Percentiles rank a stretch among this genome's conserved stretches.
These are phyloP conservation scores for Simplicillium aogashimaense DNA, from an alignment of 2,329 filamentous ascomycete genomes.

Conservation along the genomic window DNA sequence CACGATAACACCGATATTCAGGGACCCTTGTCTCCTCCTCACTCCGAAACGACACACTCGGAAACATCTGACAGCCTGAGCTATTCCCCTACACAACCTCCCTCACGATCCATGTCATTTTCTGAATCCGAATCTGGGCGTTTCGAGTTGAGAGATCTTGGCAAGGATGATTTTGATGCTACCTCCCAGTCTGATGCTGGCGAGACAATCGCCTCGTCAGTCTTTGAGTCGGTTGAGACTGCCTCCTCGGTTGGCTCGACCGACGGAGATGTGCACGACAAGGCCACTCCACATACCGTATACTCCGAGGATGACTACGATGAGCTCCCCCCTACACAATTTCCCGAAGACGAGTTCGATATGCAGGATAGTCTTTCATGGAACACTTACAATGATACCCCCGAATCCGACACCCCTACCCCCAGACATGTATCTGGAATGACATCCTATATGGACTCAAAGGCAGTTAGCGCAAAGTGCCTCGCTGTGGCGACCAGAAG, in stretches of 20 bases:
- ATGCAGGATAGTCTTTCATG: slow-evolving; percentile 12
- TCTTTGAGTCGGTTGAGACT: slow-evolving; percentile 34
- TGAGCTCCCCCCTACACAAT: slow-evolving; percentile 27
- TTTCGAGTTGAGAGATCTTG: slow-evolving; percentile 14
- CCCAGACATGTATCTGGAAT: slow-evolving; percentile 25
- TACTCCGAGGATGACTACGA: slow-evolving; percentile 20
- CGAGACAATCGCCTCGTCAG: slow-evolving; percentile 31
- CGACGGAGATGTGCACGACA: slow-evolving; percentile 17
- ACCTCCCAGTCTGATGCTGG: slow-evolving; percentile 34
- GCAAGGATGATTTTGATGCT: slow-evolving; percentile 29
- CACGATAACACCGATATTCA: slow-evolving; percentile 21
- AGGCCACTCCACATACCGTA: slow-evolving; percentile 8
- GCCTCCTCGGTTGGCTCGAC: slow-evolving; percentile 20
- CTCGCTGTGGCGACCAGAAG: slow-evolving; percentile 22
- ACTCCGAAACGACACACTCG: slow-evolving; percentile 39
- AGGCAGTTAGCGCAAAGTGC: slow-evolving; percentile 19
- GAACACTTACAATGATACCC: slow-evolving; percentile 20
- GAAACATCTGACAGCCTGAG: slow-evolving; percentile 23
- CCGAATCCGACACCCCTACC: slow-evolving; percentile 33
- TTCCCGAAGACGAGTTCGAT: slow-evolving; percentile 27
- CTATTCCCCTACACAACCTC: slow-evolving; percentile 22
- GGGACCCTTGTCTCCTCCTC: slow-evolving; percentile 27
- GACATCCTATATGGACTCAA: slow-evolving; percentile 26
- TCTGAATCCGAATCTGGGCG: slow-evolving; percentile 38
- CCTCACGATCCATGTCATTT: slow-evolving; percentile 40